phyloP scores from a whole-genome alignment of 177 flowering plant species.

The Vitis hybrid region DNA sequence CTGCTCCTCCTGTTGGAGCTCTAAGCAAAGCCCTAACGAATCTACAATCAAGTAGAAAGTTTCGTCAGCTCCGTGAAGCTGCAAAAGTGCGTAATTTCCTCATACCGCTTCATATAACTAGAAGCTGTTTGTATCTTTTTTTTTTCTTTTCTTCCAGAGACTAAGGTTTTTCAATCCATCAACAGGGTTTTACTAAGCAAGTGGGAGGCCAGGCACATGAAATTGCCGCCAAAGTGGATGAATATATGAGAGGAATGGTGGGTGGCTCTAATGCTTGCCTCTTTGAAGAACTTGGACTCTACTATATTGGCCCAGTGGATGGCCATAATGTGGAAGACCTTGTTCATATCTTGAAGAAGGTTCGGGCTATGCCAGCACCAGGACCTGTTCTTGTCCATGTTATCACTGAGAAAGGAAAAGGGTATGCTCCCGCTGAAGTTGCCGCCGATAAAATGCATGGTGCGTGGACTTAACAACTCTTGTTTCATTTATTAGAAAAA shows the following conservation, averaged over 20 bases:
- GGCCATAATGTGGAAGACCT: conserved; percentile 57
- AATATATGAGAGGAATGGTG: conserved; percentile 24
- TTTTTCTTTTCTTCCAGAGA: not conserved
- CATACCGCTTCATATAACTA: not conserved
- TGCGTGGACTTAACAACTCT: conserved; percentile 2
- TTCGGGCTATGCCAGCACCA: conserved; percentile 36
- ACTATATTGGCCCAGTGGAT: conserved; percentile 58
- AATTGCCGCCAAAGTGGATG: conserved; percentile 41
- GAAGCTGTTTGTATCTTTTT: too few relatives aligned
- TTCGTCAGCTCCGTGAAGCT: conserved; percentile 37
- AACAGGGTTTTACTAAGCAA: conserved; percentile 36
- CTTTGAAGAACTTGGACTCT: conserved; percentile 57
- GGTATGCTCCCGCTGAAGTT: conserved; percentile 49
- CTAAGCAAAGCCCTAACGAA: conserved; percentile 34
- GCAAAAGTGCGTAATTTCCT: conserved; percentile 29
- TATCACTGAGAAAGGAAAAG: conserved; percentile 56
- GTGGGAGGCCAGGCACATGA: conserved; percentile 36
- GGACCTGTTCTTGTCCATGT: conserved; percentile 56
- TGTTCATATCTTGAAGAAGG: conserved; percentile 33
- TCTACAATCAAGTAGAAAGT: conserved; percentile 34
- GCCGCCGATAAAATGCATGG: conserved; percentile 56
- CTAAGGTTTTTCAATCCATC: conserved; percentile 2
- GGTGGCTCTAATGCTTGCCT: conserved; percentile 28
- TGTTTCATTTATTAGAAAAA: not conserved
- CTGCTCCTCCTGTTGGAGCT: conserved; percentile 56